Conservation (phyloP, 2,329 filamentous ascomycete genomes). For the Furcasterigmium furcatum region DNA sequence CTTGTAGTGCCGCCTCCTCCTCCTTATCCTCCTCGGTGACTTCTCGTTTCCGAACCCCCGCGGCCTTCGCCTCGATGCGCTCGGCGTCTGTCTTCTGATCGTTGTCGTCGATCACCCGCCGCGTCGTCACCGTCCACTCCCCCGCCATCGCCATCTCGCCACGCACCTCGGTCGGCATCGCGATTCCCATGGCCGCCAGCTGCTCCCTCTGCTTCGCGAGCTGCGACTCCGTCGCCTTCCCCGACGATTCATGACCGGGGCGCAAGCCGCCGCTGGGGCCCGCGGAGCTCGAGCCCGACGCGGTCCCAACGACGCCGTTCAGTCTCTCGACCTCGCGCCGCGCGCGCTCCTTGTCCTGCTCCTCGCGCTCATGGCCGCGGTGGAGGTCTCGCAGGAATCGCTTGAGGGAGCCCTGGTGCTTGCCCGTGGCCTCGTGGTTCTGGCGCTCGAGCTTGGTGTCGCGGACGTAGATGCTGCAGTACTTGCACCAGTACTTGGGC, state of each 20-base stretch:
- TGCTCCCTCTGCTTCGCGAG: constrained; percentile 83
- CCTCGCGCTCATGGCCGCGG: constrained; percentile 75
- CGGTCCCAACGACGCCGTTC: constrained; percentile 65
- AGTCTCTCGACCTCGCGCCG: constrained; percentile 82
- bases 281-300: constrained; percentile 27
- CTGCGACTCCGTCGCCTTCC: constrained; percentile 53
- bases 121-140: constrained; percentile 75
- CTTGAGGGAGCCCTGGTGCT: constrained; percentile 83
- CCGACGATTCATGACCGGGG: constrained; percentile 3
- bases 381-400: constrained; percentile 88
- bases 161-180: constrained; percentile 74
- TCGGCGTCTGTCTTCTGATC: constrained; percentile 26
- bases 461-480: constrained; percentile 85
- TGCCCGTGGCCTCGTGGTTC: constrained; percentile 84
- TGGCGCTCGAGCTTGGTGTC: constrained; percentile 87
- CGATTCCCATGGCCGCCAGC: constrained; percentile 81
- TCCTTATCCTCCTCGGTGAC: constrained; percentile 58
- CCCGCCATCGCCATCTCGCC: constrained; percentile 83
- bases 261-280: constrained; percentile 8
- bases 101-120: constrained; percentile 50
- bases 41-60: constrained; percentile 62
- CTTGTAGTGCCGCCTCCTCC: constrained; percentile 54
- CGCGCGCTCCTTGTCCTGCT: constrained; percentile 77
- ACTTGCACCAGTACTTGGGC: constrained; percentile 97
- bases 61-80: constrained; percentile 43